These are phyloP conservation scores for Scutellaria baicalensis DNA, from an alignment of 257 asterid genomes.

Conservation along the genomic window DNA sequence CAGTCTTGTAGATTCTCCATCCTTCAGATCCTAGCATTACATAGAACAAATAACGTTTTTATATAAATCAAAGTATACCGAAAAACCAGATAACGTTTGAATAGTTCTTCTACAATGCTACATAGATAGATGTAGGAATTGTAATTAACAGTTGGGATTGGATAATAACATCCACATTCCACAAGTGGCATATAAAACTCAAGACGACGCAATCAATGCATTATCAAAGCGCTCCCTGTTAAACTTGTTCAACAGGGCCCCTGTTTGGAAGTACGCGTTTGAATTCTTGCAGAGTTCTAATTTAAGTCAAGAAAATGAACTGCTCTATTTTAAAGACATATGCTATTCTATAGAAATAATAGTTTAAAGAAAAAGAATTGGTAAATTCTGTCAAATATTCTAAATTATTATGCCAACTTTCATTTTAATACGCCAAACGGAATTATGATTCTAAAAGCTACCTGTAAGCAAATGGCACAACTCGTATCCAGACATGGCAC, in stretches of 20 bases:
- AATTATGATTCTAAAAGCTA: conserved; percentile 3
- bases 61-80: not conserved
- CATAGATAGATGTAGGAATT: not conserved
- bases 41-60: not conserved
- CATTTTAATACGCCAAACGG: not conserved
- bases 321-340: not conserved
- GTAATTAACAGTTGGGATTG: not conserved
- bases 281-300: not conserved
- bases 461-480: conserved; percentile 86
- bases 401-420: not conserved
- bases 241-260: not conserved
- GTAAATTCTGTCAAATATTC: not conserved
- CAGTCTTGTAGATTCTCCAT: conserved; percentile 48
- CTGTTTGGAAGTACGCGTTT: not conserved
- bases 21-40: conserved; percentile 52
- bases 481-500: conserved; percentile 21
- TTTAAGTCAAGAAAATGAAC: not conserved
- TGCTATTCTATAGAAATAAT: not conserved
- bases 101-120: not conserved
- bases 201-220: not conserved
- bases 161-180: not conserved
- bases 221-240: not conserved
- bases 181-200: not conserved
- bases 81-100: not conserved
- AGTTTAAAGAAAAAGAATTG: not conserved